Base-by-base conservation (phyloP, 768 basidiomycete genomes). In the Mycena albidolilacea region DNA sequence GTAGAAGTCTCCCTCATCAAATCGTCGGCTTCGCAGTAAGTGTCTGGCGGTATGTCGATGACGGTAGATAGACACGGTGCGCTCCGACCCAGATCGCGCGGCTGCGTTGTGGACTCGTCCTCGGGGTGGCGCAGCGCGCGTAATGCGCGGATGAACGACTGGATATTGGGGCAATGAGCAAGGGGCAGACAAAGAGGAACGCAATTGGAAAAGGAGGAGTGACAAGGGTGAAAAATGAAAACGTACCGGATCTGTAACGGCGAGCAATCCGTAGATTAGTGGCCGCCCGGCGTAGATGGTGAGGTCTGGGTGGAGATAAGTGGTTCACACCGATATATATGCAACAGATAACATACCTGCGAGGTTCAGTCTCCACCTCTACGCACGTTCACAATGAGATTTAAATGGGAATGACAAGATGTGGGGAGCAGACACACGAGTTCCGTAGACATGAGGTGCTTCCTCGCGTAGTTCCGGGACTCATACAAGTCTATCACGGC, bases 161-260 rank as follows among this genome's bases (percentile, higher is more conserved):
- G 63, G 19, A 64, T 64, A 66, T 55, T 30, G 41, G 54, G 55
- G 54, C 39, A 37, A 38, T 64, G 46, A 64, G 63, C 63, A 17
- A 52, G 41, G 12, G 9, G 54, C 23, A 55, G 54, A 55, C 23
- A 30, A 55, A 55, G 54, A 35, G 23, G 23, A 12, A 35, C 17
- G 15, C 8, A 39, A 23, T 4, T 30, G 30, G 30, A 30, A 30
- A 30, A 30, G 30, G 30, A 30, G 30, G 30, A 55, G 10, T 38
- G 35, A 14, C 35, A 39, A 57, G 38, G n/a, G 19, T 50, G 48
- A 64, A 48, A 64, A 19, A 17, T 30, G 46, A 30, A 55, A 52
- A 64, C 54, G 64, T 57, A 66, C 64, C 54, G 64, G 64, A 66
- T 66, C 64, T 43, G 64, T 66, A n/a, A 38, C 64, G 7, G 64